phyloP scores from a whole-genome alignment of 1,284 basidiomycete species.

The Leccinum pseudoinsigne region DNA sequence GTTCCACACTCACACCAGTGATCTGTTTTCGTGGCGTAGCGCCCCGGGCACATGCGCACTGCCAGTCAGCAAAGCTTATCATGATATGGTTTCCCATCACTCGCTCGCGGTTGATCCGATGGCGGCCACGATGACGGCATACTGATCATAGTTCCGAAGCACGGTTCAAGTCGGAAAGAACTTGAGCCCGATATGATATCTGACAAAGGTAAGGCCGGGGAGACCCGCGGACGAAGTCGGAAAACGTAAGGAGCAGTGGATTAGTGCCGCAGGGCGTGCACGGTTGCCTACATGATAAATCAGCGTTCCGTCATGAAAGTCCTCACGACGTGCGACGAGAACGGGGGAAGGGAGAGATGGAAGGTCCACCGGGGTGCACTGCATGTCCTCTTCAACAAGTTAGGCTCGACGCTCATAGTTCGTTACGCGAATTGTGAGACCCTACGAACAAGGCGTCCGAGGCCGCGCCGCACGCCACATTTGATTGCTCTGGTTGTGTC shows the following conservation, averaged over 20 bases:
- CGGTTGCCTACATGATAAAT: not conserved
- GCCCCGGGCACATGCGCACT: not conserved
- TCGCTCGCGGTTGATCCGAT: not conserved
- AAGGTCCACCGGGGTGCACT: not conserved
- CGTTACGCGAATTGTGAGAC: not conserved
- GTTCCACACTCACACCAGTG: not conserved
- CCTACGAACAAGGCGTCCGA: not conserved
- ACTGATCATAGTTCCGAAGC: not conserved
- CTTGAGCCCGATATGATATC: not conserved
- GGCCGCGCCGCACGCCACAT: not conserved
- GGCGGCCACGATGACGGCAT: not conserved
- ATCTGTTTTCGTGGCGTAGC: not conserved
- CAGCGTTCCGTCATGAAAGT: not conserved
- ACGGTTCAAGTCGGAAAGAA: not conserved
- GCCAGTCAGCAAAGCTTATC: not conserved
- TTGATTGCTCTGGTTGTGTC: not conserved
- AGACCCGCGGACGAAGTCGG: not conserved
- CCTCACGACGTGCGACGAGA: not conserved
- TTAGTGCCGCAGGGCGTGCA: not conserved
- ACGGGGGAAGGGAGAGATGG: not conserved
- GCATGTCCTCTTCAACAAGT: not conserved
- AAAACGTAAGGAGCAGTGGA: not conserved
- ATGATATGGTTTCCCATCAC: not conserved
- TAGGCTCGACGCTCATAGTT: not conserved
- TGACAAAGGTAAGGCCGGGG: not conserved